A percentile compares a stretch with the other conserved stretches of the same genome.
phyloP scores from a whole-genome alignment of 169 alveolate species.

The Ichthyophthirius multifiliis region DNA sequence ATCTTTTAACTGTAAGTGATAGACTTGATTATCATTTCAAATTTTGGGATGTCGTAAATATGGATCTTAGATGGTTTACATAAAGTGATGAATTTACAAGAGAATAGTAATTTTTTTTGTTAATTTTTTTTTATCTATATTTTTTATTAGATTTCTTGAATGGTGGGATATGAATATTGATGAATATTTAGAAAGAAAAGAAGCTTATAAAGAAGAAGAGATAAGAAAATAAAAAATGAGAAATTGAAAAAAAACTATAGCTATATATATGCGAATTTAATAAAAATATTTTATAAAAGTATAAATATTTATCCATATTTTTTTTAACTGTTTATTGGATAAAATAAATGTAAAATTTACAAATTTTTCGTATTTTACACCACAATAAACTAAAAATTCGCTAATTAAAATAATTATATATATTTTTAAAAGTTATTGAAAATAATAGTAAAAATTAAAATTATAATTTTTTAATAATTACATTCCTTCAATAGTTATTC shows the following conservation, averaged over 20 bases:
- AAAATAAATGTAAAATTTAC: neutral
- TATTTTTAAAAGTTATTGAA: too few relatives aligned
- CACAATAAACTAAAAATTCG: neutral
- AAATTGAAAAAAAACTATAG: neutral
- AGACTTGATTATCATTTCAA: neutral
- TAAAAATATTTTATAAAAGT: neutral
- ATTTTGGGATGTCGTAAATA: conserved; percentile 1
- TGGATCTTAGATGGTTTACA: neutral
- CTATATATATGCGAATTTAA: neutral
- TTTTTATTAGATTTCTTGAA: neutral
- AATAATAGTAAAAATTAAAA: too few relatives aligned
- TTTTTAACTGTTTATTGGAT: neutral
- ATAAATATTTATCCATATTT: neutral
- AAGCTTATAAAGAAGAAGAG: neutral
- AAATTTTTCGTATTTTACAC: neutral
- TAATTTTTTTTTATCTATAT: neutral
- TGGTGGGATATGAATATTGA: conserved; percentile 6
- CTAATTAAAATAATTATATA: too few relatives aligned
- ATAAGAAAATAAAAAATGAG: neutral
- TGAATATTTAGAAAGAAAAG: neutral
- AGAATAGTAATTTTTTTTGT: neutral
- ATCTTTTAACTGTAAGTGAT: neutral
- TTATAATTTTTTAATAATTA: too few relatives aligned
- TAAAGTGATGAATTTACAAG: neutral
- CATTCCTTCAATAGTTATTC: too few relatives aligned